These are phyloP conservation scores for Nelumbo lutea DNA, from an alignment of 164 flowering plant species.

Conservation along the genomic window DNA sequence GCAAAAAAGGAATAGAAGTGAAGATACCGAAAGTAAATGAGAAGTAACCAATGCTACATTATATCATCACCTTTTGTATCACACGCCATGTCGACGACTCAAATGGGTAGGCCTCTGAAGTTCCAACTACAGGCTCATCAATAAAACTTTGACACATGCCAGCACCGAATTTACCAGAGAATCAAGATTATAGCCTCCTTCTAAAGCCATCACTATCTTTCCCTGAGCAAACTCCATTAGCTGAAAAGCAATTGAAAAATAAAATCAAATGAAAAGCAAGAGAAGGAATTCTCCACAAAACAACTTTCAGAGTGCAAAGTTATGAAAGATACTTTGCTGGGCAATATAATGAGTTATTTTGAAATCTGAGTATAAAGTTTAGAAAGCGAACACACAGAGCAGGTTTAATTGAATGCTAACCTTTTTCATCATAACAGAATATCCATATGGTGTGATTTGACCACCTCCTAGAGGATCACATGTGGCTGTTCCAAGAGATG, in stretches of 20 bases:
- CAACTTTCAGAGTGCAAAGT: no score
- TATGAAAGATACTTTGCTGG: conserved; percentile 39
- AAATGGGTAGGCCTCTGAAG: conserved; percentile 51
- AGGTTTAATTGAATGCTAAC: no score
- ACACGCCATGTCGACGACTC: conserved; percentile 82
- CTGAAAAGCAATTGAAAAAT: no score
- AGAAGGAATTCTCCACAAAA: neutral
- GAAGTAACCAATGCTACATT: conserved; percentile 2
- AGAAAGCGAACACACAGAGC: no score
- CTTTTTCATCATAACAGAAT: no score
- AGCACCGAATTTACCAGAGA: no score
- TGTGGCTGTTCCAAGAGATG: conserved; percentile 45
- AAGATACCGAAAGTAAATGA: neutral
- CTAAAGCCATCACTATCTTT: conserved; percentile 57
- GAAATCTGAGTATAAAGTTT: no score
- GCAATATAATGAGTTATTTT: conserved; percentile 34
- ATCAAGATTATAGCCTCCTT: no score
- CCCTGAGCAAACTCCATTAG: no score
- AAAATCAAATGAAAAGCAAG: neutral
- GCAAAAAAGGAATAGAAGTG: conserved; percentile 1
- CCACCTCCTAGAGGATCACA: conserved; percentile 38
- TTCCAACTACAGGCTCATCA: no score
- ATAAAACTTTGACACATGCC: conserved; percentile 56
- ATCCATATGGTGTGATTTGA: no score
- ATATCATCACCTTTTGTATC: conserved; percentile 26